These are phyloP conservation scores for Bondarzewia mesenterica DNA, from an alignment of 1,284 basidiomycete species.

Conservation along the genomic window DNA sequence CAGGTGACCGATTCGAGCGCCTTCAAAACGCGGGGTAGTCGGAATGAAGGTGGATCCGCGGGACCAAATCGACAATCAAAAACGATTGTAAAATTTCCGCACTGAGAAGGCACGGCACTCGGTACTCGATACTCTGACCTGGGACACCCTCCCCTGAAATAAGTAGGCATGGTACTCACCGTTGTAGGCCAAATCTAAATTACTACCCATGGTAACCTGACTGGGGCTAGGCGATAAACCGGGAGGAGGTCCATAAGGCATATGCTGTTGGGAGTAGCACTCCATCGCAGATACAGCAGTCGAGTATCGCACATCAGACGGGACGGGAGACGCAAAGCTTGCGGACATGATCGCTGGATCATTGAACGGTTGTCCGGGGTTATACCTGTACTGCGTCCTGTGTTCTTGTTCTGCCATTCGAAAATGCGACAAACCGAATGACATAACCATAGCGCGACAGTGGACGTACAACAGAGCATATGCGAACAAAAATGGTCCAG, in stretches of 20 bases:
- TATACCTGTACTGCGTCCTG: conserved; percentile 25
- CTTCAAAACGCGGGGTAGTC: not conserved
- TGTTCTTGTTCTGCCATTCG: conserved; percentile 25
- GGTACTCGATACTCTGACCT: conserved; percentile 76
- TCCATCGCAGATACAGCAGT: conserved; percentile 15
- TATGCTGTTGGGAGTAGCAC: conserved; percentile 18
- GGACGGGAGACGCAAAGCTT: conserved; percentile 39
- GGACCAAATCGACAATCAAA: conserved; percentile 1
- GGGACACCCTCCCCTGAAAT: conserved; percentile 59
- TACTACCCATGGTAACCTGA: conserved; percentile 11
- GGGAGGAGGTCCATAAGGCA: conserved; percentile 51
- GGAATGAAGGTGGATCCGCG: not conserved
- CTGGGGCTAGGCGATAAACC: conserved; percentile 23
- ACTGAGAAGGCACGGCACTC: conserved; percentile 75
- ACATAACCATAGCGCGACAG: conserved; percentile 15
- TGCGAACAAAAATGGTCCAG: conserved; percentile 15
- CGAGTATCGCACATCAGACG: conserved; percentile 16
- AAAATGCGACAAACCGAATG: conserved; percentile 12
- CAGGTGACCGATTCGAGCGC: not conserved
- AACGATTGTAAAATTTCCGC: conserved; percentile 65
- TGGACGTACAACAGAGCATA: conserved; percentile 18
- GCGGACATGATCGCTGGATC: conserved; percentile 82
- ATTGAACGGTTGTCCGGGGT: conserved; percentile 42
- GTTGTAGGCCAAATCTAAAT: conserved; percentile 26
- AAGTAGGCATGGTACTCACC: conserved; percentile 54